These are phyloP conservation scores for Knufia fluminis DNA, from an alignment of 2,329 filamentous ascomycete genomes.

Conservation along the genomic window DNA sequence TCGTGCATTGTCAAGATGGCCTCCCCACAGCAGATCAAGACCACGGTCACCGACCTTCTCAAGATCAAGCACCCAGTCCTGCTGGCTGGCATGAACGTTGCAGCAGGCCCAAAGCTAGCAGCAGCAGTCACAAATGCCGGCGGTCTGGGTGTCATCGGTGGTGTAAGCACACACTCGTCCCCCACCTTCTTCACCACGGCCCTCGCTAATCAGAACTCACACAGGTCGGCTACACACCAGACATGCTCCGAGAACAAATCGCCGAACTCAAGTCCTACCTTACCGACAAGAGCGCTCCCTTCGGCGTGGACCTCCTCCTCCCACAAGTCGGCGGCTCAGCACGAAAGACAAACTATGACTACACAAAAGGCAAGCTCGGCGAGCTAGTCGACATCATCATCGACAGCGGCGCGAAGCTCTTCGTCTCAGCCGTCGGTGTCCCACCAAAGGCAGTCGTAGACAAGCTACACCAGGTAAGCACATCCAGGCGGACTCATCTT, in stretches of 20 bases:
- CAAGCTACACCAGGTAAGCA: constrained; percentile 70
- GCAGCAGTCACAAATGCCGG: constrained; percentile 96
- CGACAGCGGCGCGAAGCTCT: constrained; percentile 79
- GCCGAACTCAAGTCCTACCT: constrained; percentile 85
- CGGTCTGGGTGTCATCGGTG: constrained; percentile 91
- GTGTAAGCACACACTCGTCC: constrained; percentile 45
- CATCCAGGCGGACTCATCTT: constrained; percentile 50
- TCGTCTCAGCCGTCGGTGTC: constrained; percentile 93
- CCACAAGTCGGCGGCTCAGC: constrained; percentile 92
- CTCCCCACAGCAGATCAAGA: constrained; percentile 71
- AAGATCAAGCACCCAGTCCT: constrained; percentile 95
- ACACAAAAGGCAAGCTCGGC: constrained; percentile 96
- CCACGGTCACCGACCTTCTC: constrained; percentile 87
- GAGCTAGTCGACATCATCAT: constrained; percentile 89
- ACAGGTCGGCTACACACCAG: constrained; percentile 68
- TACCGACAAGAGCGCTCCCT: constrained; percentile 83
- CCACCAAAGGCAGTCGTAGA: constrained; percentile 84
- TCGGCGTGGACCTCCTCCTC: constrained; percentile 86
- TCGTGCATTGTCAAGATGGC: constrained; percentile 15
- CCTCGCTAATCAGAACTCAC: constrained; percentile 1
- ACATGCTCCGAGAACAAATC: constrained; percentile 94
- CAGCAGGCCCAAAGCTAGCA: constrained; percentile 89
- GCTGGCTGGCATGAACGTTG: constrained; percentile 98
- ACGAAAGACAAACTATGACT: constrained; percentile 98
- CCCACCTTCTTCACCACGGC: not conserved